phyloP scores from a whole-genome alignment of 345 rosid genomes.

The Acer saccharum region DNA sequence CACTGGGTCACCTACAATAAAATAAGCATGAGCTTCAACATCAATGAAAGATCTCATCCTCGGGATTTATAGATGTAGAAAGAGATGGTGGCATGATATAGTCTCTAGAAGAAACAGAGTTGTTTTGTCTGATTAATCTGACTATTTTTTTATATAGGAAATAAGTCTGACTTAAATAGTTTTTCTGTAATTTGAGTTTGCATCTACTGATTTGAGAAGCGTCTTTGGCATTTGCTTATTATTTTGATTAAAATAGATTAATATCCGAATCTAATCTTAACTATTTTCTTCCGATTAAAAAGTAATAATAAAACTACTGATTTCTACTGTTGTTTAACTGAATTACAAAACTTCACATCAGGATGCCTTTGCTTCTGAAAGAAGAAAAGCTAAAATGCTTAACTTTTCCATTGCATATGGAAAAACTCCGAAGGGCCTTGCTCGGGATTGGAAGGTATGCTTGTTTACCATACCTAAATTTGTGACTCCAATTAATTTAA shows the following conservation, averaged over 20 bases:
- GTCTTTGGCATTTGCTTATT: not conserved
- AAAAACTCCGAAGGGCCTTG: constrained; percentile 84
- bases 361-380: constrained; percentile 85
- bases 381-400: constrained; percentile 96
- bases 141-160: not conserved
- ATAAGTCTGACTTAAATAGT: not conserved
- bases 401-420: constrained; percentile 99
- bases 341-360: constrained; percentile 23
- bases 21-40: not conserved
- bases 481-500: not conserved
- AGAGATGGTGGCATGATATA: no score
- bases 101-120: no score
- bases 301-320: not conserved
- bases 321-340: not conserved
- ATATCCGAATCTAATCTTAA: not conserved
- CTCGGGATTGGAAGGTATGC: constrained; percentile 93
- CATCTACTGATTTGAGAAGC: not conserved
- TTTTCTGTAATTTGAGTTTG: not conserved
- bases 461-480: constrained; percentile 4
- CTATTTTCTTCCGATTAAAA: not conserved
- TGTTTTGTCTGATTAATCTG: not conserved
- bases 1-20: not conserved
- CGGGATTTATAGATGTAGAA: not conserved
- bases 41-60: not conserved
- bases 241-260: not conserved